phyloP scores from a whole-genome alignment of 169 alveolate species.

The Cyclospora cayetanensis region DNA sequence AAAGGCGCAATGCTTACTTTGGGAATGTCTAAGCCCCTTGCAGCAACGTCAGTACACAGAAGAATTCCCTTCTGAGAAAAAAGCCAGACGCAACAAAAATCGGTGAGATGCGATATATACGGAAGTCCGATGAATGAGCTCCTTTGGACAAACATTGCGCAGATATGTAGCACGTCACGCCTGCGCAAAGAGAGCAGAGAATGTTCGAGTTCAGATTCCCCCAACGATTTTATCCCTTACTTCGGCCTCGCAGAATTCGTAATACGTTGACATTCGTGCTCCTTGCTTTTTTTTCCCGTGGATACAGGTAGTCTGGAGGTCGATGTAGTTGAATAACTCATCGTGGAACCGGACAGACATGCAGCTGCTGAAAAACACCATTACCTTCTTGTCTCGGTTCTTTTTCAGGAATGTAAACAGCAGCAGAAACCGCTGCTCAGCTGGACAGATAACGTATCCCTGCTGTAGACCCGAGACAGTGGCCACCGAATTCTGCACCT shows the following conservation, averaged over 20 bases:
- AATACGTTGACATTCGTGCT: conserved; percentile 94
- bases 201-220: too few species aligned
- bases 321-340: conserved; percentile 97
- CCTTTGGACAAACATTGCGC: too few species aligned
- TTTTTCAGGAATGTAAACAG: conserved; percentile 97
- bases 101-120: not conserved
- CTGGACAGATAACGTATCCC: conserved; percentile 97
- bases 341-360: conserved; percentile 98
- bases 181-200: too few species aligned
- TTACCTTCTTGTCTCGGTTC: conserved; percentile 88
- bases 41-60: conserved; percentile 99
- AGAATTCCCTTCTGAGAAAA: conserved; percentile 88
- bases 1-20: conserved; percentile 83
- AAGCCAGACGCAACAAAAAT: not conserved
- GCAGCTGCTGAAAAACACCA: conserved; percentile 99
- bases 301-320: conserved; percentile 95
- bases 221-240: too few species aligned
- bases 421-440: conserved; percentile 95
- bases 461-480: conserved; percentile 97
- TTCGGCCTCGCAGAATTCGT: conserved; percentile 94
- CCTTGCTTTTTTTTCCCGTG: conserved; percentile 98
- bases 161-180: too few species aligned
- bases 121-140: too few species aligned
- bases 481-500: conserved; percentile 81
- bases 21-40: conserved; percentile 99